Percentiles rank a stretch among this genome's conserved stretches.
phyloP scores from a whole-genome alignment of 1,284 basidiomycete species.

The Volvariella volvacea region DNA sequence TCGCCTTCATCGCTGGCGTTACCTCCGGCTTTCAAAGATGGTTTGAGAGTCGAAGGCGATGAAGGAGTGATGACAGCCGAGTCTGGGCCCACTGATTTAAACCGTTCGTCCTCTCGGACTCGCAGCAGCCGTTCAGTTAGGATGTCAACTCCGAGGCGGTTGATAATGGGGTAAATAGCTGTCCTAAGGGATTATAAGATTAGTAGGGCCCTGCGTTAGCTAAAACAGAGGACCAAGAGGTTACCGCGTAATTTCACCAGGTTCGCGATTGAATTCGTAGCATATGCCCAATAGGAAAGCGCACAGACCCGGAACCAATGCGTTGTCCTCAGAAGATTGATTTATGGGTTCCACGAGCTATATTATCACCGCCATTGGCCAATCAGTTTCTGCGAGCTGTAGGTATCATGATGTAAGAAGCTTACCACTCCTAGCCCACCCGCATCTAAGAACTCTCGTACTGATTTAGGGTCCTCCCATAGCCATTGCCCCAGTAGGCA shows the following conservation, averaged over 20 bases:
- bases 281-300: constrained; percentile 90
- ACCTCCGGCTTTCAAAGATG: constrained; percentile 28
- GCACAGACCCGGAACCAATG: constrained; percentile 85
- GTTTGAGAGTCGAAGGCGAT: constrained; percentile 25
- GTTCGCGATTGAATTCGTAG: constrained; percentile 93
- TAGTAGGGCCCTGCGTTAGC: constrained; percentile 1
- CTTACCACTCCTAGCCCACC: constrained; percentile 87
- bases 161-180: constrained; percentile 85
- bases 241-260: constrained; percentile 84
- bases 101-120: constrained; percentile 86
- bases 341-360: constrained; percentile 93
- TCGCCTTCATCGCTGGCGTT: constrained; percentile 63
- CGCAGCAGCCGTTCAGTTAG: constrained; percentile 84
- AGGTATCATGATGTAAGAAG: constrained; percentile 14
- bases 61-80: constrained; percentile 50
- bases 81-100: constrained; percentile 86
- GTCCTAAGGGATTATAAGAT: constrained; percentile 36
- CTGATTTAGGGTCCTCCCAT: constrained; percentile 91
- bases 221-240: constrained; percentile 2
- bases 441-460: constrained; percentile 85
- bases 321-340: constrained; percentile 81
- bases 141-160: constrained; percentile 79
- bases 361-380: constrained; percentile 4
- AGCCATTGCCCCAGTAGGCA: constrained; percentile 85
- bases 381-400: constrained; percentile 3